Evolutionary conservation across 2,329 filamentous ascomycete genomes (phyloP), one percentile per base, ranked within the genome.

Genomic region (Exophiala oligosperma): DNA sequence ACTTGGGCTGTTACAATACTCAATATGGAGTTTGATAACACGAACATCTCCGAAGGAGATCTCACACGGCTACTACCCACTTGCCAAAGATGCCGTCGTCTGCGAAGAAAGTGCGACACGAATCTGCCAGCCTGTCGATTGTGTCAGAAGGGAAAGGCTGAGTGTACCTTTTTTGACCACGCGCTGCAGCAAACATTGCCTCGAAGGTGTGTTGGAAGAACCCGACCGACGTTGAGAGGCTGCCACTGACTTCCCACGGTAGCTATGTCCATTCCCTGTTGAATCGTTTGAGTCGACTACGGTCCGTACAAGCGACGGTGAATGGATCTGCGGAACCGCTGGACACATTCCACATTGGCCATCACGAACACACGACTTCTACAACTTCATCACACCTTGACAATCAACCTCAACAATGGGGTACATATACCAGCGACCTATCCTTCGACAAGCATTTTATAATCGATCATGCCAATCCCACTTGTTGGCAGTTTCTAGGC

Each of bases 121-220:
- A 63, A 66, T 41, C 58, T 69, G 17, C 67, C 67, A 40, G 65
- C 66, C 9, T 69, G 67, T 54, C 61, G 65, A 23, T 59, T 69
- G 41, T 69, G 67, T 57, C 61, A 67, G 49, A 69, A 69, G 47
- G 67, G 66, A n/a, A 67, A 68, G 41, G 67, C 64, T 29, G 67
- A 69, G 38, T 69, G 67, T 47, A 67, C 65, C 32, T 68, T 69
- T 47, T 69, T 66, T 53, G 67, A 69, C 40, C 67, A 69, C 64
- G 66, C 67, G 21, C 51, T 68, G 28, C 64, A 68, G 48, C 63
- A 68, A 50, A 66, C 63, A 43, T 56, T 67, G 23, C 67, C 67
- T 14, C 63, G 67, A 59, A 64, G 62, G 63, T 67, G 57, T 58
- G 64, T 57, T n/a, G 11, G 5, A 32, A 43, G 12, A 17, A n/a